Conservation (phyloP, 2,329 filamentous ascomycete species). For the Microcyclosporella mali region DNA sequence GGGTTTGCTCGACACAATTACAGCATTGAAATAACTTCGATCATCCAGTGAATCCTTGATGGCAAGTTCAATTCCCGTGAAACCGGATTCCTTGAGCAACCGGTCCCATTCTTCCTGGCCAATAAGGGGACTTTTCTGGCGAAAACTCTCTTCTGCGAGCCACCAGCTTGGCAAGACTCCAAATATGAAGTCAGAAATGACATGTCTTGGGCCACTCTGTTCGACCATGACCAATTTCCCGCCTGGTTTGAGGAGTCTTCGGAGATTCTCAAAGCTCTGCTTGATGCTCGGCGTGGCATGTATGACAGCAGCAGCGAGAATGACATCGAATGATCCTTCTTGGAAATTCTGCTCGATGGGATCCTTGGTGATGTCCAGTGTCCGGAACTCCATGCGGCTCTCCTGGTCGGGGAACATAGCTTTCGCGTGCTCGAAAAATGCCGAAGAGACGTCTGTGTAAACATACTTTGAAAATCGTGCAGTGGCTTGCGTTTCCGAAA, state of each 20-base stretch:
- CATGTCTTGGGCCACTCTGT: too few relatives aligned
- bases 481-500: too few relatives aligned
- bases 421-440: slow-evolving; percentile 34
- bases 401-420: slow-evolving; percentile 16
- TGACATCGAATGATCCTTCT: slow-evolving; percentile 20
- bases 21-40: too few relatives aligned
- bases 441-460: slow-evolving; percentile 42
- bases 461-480: too few relatives aligned
- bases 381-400: slow-evolving; percentile 29
- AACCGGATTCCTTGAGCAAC: slow-evolving; percentile 29
- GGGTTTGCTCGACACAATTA: too few relatives aligned
- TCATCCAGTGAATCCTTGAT: too few relatives aligned
- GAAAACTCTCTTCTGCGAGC: slow-evolving; percentile 25
- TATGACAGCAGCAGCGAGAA: slow-evolving; percentile 25
- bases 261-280: slow-evolving; percentile 19
- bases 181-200: slow-evolving; percentile 13
- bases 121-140: slow-evolving; percentile 22
- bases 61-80: slow-evolving; percentile 34
- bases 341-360: slow-evolving; percentile 33
- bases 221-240: slow-evolving; percentile 23
- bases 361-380: slow-evolving; percentile 30
- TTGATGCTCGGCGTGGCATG: slow-evolving; percentile 22
- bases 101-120: slow-evolving; percentile 30
- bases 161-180: slow-evolving; percentile 12
- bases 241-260: slow-evolving; percentile 25